These are phyloP conservation scores for Colletotrichum viniferum DNA, from an alignment of 2,329 filamentous ascomycete species.

Conservation along the genomic window DNA sequence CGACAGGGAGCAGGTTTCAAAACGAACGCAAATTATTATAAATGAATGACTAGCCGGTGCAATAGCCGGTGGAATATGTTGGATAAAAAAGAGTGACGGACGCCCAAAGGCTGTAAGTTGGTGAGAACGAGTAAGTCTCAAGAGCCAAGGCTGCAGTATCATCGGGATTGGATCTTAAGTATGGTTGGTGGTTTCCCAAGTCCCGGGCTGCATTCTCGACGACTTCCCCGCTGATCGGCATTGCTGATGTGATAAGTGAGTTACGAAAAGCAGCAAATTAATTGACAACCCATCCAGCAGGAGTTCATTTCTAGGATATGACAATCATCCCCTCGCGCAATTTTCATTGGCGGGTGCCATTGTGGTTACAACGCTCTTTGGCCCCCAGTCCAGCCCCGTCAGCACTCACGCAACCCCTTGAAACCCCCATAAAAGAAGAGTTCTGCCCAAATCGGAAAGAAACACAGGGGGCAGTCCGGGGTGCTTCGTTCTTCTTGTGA, in stretches of 20 bases:
- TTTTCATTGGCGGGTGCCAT: background rate
- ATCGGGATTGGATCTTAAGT: background rate
- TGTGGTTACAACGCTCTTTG: background rate
- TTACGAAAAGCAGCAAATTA: background rate
- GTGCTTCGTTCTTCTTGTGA: background rate
- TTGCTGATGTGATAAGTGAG: background rate
- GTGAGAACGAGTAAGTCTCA: background rate
- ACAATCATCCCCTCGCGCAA: background rate
- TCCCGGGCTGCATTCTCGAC: background rate
- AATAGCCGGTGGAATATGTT: background rate
- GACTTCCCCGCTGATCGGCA: background rate
- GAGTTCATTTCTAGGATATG: background rate
- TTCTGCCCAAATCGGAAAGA: background rate
- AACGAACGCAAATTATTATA: background rate
- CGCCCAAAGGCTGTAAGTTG: background rate
- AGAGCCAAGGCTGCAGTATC: background rate
- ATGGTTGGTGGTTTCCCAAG: background rate
- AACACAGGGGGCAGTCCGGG: background rate
- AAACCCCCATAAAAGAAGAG: background rate
- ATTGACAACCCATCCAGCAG: background rate
- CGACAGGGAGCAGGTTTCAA: background rate
- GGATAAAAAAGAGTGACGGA: background rate
- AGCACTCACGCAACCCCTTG: background rate
- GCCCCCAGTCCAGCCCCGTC: background rate
- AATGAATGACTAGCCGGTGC: background rate